Conservation (phyloP, 2,329 filamentous ascomycete genomes). For the Venturia oleaginea region DNA sequence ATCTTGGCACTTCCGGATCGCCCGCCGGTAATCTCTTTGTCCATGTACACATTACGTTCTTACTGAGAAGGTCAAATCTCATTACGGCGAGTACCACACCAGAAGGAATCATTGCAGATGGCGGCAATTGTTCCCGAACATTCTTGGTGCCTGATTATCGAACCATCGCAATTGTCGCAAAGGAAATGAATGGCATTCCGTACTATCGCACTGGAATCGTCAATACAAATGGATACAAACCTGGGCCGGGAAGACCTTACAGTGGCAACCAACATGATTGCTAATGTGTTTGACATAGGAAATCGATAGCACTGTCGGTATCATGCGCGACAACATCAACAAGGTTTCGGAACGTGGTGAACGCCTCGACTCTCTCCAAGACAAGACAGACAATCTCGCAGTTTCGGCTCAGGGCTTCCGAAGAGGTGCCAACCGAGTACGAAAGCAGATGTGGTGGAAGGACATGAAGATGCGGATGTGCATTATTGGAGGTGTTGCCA, state of each 20-base stretch:
- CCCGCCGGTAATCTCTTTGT: neutral
- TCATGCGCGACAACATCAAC: constrained; percentile 97
- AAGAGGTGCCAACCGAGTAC: constrained; percentile 88
- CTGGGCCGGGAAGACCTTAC: neutral
- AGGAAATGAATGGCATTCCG: neutral
- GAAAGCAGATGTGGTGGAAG: constrained; percentile 99
- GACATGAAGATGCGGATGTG: constrained; percentile 99
- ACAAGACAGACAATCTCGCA: constrained; percentile 90
- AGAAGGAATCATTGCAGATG: neutral
- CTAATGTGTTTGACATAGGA: constrained; percentile 49
- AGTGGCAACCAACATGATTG: neutral
- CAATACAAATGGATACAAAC: neutral
- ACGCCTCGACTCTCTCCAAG: constrained; percentile 75
- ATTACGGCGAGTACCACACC: neutral
- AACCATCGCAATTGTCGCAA: neutral
- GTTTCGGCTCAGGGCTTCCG: constrained; percentile 92
- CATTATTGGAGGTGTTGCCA: constrained; percentile 80
- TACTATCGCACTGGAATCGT: neutral
- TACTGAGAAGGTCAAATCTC: neutral
- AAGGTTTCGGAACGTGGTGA: constrained; percentile 91
- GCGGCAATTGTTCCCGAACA: neutral
- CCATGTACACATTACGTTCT: neutral
- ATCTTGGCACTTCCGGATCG: neutral
- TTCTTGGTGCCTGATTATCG: neutral
- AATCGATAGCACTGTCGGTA: constrained; percentile 92